Evolutionary conservation across 2,329 filamentous ascomycete genomes (phyloP).

Genomic region (Fusarium sp.): DNA sequence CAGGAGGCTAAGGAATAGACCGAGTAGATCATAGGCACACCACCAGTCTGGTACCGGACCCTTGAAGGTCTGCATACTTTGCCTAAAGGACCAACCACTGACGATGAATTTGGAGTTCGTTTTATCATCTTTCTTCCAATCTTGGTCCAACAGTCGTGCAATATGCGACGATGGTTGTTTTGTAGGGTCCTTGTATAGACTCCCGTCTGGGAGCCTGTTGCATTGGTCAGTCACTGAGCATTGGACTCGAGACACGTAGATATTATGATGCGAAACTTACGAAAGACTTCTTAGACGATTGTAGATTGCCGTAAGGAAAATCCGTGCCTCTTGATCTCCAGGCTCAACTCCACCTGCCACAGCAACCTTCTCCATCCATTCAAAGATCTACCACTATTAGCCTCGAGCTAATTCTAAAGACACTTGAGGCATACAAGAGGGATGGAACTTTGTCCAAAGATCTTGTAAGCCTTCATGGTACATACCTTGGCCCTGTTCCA

Average conservation of each 20-base stretch:
- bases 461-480: neutral
- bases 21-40: conserved; percentile 1
- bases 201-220: neutral
- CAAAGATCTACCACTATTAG: conserved; percentile 1
- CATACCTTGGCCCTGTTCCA: neutral
- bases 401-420: neutral
- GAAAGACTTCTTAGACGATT: neutral
- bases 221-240: neutral
- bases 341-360: neutral
- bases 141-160: neutral
- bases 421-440: too few relatives aligned
- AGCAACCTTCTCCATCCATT: neutral
- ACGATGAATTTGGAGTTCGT: too few relatives aligned
- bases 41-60: conserved; percentile 1
- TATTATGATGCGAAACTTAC: neutral
- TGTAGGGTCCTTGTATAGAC: neutral
- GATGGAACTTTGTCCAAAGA: too few relatives aligned
- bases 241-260: neutral
- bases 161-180: conserved; percentile 3
- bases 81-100: too few relatives aligned
- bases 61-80: too few relatives aligned
- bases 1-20: neutral
- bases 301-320: neutral
- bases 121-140: too few relatives aligned
- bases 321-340: neutral